A percentile compares a stretch with the other conserved stretches of the same genome.
phyloP scores from a whole-genome alignment of 768 basidiomycete genomes.

The Suillus spraguei region DNA sequence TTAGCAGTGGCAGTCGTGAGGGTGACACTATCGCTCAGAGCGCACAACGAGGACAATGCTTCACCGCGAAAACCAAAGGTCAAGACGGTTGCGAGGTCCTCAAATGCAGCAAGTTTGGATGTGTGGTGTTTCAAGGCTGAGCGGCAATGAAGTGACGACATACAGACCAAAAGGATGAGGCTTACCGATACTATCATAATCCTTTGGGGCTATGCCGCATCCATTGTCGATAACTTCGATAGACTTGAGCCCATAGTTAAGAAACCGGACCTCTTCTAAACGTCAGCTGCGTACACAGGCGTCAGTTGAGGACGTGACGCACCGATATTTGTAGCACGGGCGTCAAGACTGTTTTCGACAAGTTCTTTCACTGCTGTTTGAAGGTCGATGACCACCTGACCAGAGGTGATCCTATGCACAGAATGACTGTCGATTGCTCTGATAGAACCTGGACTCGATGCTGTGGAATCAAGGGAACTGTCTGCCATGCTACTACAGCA shows the following conservation, averaged over 20 bases:
- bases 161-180: conserved; percentile 1
- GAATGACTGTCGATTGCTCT: conserved; percentile 73
- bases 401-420: conserved; percentile 88
- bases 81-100: conserved; percentile 68
- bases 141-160: conserved; percentile 6
- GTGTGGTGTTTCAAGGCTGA: conserved; percentile 91
- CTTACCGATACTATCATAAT: conserved; percentile 81
- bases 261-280: conserved; percentile 80
- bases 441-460: conserved; percentile 28
- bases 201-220: conserved; percentile 73
- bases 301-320: conserved; percentile 22
- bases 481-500: conserved; percentile 9
- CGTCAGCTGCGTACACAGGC: conserved; percentile 8
- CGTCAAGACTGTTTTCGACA: conserved; percentile 95
- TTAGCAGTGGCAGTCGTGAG: conserved; percentile 74
- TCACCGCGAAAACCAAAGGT: conserved; percentile 98
- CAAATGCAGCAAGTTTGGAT: conserved; percentile 81
- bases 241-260: conserved; percentile 78
- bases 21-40: conserved; percentile 67
- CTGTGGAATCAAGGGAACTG: background rate
- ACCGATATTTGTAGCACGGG: conserved; percentile 88
- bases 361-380: conserved; percentile 96
- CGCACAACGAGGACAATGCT: conserved; percentile 92
- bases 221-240: conserved; percentile 96
- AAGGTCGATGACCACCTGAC: conserved; percentile 93